Conservation (phyloP, 2,329 filamentous ascomycete species). For the Ophiostoma sp. region DNA sequence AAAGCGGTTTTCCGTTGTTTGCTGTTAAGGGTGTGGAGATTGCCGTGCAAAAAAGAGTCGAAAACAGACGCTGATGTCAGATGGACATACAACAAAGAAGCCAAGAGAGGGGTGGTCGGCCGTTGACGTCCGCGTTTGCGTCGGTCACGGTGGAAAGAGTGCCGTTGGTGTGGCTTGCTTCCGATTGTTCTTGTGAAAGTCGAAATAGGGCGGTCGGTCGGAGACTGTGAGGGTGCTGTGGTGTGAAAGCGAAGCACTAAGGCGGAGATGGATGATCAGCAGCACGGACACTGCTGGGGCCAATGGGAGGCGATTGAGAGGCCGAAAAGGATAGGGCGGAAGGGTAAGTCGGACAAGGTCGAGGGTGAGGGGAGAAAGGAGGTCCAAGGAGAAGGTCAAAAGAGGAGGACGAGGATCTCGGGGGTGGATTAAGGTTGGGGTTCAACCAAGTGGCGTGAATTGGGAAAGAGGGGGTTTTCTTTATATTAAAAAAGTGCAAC, state of each 20-base stretch:
- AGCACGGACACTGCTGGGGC: neutral
- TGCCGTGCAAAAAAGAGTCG: neutral
- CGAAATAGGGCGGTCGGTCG: neutral
- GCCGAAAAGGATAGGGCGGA: neutral
- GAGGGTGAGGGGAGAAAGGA: neutral
- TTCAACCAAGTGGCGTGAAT: neutral
- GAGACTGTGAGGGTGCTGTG: neutral
- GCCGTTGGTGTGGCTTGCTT: slow-evolving; percentile 9
- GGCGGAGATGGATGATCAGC: neutral
- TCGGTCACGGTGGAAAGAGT: neutral
- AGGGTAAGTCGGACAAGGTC: neutral
- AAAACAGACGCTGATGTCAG: slow-evolving; percentile 19
- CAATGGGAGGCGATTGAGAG: neutral
- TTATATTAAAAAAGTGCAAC: slow-evolving; percentile 9
- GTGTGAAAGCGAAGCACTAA: neutral
- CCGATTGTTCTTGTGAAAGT: neutral
- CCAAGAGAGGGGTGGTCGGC: neutral
- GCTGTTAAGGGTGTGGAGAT: neutral
- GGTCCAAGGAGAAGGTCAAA: neutral
- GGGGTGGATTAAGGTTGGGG: neutral
- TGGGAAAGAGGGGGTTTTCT: neutral
- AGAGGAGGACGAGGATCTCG: neutral
- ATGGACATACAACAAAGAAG: slow-evolving; percentile 2
- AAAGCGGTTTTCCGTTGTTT: neutral
- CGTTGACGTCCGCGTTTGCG: neutral